phyloP scores from a whole-genome alignment of 2,329 filamentous ascomycete species.

The Fusarium sp. region DNA sequence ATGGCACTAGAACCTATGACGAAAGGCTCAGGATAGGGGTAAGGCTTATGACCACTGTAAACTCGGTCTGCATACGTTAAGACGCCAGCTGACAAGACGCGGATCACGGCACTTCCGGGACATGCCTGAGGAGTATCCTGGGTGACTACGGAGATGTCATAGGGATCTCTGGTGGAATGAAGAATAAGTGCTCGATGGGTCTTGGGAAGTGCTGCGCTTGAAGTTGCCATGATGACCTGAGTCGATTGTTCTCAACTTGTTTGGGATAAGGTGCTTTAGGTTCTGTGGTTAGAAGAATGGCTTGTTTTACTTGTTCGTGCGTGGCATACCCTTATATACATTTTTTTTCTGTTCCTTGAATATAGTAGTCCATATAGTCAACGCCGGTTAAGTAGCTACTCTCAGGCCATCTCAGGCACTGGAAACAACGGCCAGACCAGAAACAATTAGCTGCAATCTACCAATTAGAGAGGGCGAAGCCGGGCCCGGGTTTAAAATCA shows the following conservation, averaged over 20 bases:
- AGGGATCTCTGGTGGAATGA: neutral
- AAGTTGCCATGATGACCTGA: neutral
- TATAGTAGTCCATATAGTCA: too few species aligned
- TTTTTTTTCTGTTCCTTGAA: too few species aligned
- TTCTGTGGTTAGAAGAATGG: rapidly evolving
- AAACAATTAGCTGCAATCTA: rapidly evolving
- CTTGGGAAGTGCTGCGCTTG: neutral
- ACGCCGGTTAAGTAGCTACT: neutral
- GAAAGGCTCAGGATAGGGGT: neutral
- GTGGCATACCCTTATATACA: neutral
- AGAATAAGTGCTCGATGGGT: neutral
- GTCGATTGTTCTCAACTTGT: neutral
- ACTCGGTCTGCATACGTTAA: neutral
- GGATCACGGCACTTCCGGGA: neutral
- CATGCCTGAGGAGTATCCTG: neutral
- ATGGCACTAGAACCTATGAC: neutral
- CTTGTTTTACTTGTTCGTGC: rapidly evolving
- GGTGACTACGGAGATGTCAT: neutral
- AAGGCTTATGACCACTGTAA: neutral
- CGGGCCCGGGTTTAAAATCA: neutral
- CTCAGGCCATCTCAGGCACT: neutral
- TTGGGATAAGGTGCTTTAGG: rapidly evolving
- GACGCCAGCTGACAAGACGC: neutral
- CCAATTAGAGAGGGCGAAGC: rapidly evolving
- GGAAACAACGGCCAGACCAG: neutral